Evolutionary conservation across 2,329 filamentous ascomycete species (phyloP), one percentile per base, ranked within the genome.

Genomic region (Talaromyces funiculosus): DNA sequence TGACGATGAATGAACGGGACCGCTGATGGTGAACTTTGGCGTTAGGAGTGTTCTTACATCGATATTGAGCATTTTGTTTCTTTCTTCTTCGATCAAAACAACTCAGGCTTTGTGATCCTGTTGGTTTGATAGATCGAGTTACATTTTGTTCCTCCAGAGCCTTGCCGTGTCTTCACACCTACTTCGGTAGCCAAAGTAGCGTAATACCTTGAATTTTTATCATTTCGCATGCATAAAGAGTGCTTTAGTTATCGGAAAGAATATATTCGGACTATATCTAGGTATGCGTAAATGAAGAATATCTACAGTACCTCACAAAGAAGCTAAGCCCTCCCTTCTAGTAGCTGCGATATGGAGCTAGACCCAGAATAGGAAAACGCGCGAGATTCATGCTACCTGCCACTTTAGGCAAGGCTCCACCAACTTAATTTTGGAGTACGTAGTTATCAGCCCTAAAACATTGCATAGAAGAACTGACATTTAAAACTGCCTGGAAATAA

Each of bases 281-380:
- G n/a, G n/a, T n/a, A n/a, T n/a, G n/a, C n/a, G n/a, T n/a, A n/a
- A n/a, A n/a, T n/a, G n/a, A 54, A 4, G 10, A 31, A 3, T 24
- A 54, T 18, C 8, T 22, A 38, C 37, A 18, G 6, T 18, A 55
- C 16, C 24, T 55, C 4, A 9, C 14, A 42, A 14, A 18, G 18
- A 29, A 14, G 24, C 37, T 26, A 40, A 29, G 14, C 35, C 12
- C 31, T 38, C 42, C 16, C 22, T 16, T 37, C 26, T 16, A 26
- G 14, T 1, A 42, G n/a, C 37, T 29, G 8, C 22, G 5, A n/a
- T 40, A 31, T 14, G 1, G 31, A 43, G 24, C 38, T 51, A 56
- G 35, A 43, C 42, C 53, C 2, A 14, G 42, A 56, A 38, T 40
- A 29, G 53, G 35, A 60, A 60, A 60, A 38, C 53, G 53, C 59